Conservation (phyloP, 83 land plant genomes). For the Thuja plicata region DNA sequence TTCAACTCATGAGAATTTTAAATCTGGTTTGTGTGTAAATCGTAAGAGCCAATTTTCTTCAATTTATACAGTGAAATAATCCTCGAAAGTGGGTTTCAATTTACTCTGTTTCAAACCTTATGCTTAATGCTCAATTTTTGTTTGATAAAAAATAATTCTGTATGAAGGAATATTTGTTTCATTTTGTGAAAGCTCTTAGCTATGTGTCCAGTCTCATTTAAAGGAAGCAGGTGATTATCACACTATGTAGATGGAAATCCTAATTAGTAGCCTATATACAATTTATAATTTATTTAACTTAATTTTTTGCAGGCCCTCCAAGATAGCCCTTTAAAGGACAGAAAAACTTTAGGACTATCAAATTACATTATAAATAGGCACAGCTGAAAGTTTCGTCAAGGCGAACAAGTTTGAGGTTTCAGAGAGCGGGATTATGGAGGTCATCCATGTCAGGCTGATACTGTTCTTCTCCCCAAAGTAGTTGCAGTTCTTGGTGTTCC, state of each 20-base stretch:
- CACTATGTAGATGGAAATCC: background rate
- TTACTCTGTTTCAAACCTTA: background rate
- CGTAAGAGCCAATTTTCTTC: too few species aligned
- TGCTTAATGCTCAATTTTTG: background rate
- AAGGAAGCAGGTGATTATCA: background rate
- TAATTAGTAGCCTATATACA: background rate
- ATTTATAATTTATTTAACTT: background rate
- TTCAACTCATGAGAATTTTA: background rate
- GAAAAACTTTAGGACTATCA: background rate
- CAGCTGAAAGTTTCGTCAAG: background rate
- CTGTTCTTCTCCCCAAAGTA: background rate
- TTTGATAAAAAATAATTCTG: background rate
- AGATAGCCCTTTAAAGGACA: background rate
- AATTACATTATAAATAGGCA: background rate
- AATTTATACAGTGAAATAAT: background rate
- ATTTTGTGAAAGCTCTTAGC: background rate
- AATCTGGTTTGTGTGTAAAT: background rate
- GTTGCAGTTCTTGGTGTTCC: constrained; percentile 5
- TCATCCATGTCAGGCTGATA: background rate
- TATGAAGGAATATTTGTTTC: background rate
- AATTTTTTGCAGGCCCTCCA: background rate
- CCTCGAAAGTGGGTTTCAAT: background rate
- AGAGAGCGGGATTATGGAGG: constrained; percentile 1
- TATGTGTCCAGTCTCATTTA: background rate
- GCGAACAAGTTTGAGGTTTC: background rate